Base-by-base conservation (phyloP, 768 basidiomycete genomes). In the Atractiella rhizophila region DNA sequence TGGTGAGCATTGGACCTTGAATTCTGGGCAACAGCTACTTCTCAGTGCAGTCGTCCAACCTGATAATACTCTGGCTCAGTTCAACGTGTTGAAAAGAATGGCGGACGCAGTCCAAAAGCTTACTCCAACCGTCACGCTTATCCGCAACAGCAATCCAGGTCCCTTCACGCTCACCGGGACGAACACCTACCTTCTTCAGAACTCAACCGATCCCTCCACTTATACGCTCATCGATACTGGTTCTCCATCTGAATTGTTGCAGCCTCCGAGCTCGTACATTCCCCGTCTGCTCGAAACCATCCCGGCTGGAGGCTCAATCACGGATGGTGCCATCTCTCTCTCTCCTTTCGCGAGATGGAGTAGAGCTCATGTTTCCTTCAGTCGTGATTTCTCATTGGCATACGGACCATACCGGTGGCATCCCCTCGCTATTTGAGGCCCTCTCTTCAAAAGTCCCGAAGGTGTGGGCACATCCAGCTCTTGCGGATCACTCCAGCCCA, bases 361-460 rank as follows among this genome's bases (percentile, higher is more conserved):
- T 19, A 8, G 7, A 40, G 51, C 60, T 9, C 44, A 53, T 28
- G 57, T 67, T 38, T 54, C 62, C 5, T 41, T 51, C 19, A 60
- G 64, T 96, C 58, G 64, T 96, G 52, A 64, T 96, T 41, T 81
- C 83, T 0, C 88, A 96, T 57, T 74, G 74, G 66, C 88, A 96
- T 55, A 61, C 63, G 24, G 88, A 96, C 59, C 88, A 96, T 49
- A 64, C 74, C 47, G 68, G 68, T 6, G 88, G 85, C 4, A 62
- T 91, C 2, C 68, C 68, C 0, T 60, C 53, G 5, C 68, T 81
- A 30, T 65, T 91, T 2, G 62, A 65, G 10, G 55, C 62, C 28
- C 59, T 75, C n/a, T 78, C 76, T 6, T 40, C 39, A 4, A 45
- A 48, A 1, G 39, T 48, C 20, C 60, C 59, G 1, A 75, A 58